Evolutionary conservation across 768 basidiomycete genomes (phyloP).

Genomic region (Candolleomyces efflorescens): DNA sequence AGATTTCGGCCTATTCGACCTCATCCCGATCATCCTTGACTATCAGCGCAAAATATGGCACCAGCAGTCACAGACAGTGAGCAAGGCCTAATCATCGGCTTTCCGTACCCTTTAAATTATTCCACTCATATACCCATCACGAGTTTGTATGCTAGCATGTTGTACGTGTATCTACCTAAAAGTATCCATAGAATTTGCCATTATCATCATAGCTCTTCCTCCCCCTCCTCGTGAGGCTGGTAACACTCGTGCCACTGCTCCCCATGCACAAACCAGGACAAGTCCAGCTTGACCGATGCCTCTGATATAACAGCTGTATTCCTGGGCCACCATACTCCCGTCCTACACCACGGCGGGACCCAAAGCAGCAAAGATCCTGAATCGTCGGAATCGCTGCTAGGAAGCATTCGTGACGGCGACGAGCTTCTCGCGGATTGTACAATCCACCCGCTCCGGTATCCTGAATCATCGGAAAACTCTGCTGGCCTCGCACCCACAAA

Average conservation of each 20-base stretch:
- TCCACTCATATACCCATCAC: too few relatives aligned
- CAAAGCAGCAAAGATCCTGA: slow-evolving; percentile 14
- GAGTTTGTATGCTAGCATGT: too few relatives aligned
- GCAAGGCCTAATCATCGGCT: too few relatives aligned
- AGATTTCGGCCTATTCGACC: slow-evolving; percentile 81
- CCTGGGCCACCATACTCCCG: slow-evolving; percentile 18
- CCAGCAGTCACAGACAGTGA: slow-evolving; percentile 6
- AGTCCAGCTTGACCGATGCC: slow-evolving; percentile 12
- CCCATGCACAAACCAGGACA: slow-evolving; percentile 9
- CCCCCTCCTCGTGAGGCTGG: not conserved
- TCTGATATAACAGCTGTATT: slow-evolving; percentile 17
- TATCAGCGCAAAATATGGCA: slow-evolving; percentile 79
- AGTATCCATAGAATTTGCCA: too few relatives aligned
- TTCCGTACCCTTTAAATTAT: too few relatives aligned
- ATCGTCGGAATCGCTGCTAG: not conserved
- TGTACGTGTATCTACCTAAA: too few relatives aligned
- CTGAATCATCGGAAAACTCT: slow-evolving; percentile 8
- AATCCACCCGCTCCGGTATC: slow-evolving; percentile 9
- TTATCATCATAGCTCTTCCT: too few relatives aligned
- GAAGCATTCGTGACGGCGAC: too few relatives aligned
- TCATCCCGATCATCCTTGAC: slow-evolving; percentile 82
- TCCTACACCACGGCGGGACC: slow-evolving; percentile 18
- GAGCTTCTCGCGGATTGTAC: slow-evolving; percentile 1
- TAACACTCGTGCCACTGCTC: slow-evolving; percentile 7
- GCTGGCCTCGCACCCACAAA: slow-evolving; percentile 5